Conservation (phyloP, 2,329 filamentous ascomycete genomes). For the Colletotrichum phormii region DNA sequence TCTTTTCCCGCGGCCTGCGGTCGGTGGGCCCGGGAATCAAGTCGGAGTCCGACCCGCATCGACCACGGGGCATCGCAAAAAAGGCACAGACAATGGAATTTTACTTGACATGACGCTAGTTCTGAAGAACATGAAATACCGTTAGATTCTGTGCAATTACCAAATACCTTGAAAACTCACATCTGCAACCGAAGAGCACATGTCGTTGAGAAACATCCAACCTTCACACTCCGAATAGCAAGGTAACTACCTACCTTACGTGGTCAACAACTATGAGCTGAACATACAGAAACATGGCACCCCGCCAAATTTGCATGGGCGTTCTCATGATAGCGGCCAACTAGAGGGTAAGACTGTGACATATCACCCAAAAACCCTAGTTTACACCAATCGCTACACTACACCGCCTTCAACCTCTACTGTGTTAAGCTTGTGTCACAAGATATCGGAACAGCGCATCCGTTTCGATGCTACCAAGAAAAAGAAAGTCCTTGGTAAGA, state of each 20-base stretch:
- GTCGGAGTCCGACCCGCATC: conserved; percentile 28
- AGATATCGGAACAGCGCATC: background rate
- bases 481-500: background rate
- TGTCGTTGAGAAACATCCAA: too few species aligned
- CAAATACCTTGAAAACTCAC: too few species aligned
- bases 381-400: background rate
- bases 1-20: conserved; percentile 14
- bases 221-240: too few species aligned
- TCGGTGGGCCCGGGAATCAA: conserved; percentile 11
- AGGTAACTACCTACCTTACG: too few species aligned
- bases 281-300: background rate
- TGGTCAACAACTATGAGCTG: too few species aligned
- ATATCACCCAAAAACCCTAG: background rate
- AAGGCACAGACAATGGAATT: background rate
- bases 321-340: background rate
- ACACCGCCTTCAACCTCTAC: background rate
- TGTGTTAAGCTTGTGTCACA: background rate
- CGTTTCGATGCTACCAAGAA: background rate
- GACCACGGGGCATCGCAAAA: background rate
- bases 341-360: background rate
- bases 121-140: too few species aligned
- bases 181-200: too few species aligned
- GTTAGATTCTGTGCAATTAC: too few species aligned
- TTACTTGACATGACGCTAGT: too few species aligned
- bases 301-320: background rate